Base-by-base conservation (phyloP, 2,329 filamentous ascomycete species). In the Alternaria novae-zelandiae region DNA sequence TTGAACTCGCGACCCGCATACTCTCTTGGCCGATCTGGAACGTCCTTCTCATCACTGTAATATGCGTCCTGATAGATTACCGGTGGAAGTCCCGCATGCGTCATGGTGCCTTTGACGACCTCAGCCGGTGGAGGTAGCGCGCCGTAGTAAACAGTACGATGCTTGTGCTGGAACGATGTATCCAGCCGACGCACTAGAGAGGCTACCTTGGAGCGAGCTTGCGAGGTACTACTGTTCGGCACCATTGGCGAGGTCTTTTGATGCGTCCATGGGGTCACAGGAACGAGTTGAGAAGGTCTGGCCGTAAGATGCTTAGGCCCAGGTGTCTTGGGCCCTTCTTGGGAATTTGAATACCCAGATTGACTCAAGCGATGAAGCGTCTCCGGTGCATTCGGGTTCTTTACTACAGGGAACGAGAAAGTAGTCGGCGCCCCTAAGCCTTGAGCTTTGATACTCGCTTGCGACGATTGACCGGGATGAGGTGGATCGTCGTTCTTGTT, bases 1-100 rank as follows among this genome's bases (percentile, higher is more conserved):
- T 88, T 90, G 76, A 96, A 97, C 71, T 96, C 92, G 70, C 89
- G 89, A 4, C 95, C 95, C 7, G 92, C 95, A 80, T 97, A 98
- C 79, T 97, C 93, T 57, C 93, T 86, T 30, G 86, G 80, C 57
- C 90, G 87, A 43, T 90, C 86, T 12, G 94, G 94, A 0, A 97
- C 91, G 79, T 98, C 96, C 54, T 85, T 86, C 65, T 96, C 93
- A 26, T 92, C 86, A 70, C 94, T 92, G 76, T 97, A 98, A 73
- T 90, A 94, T 0, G 94, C 90, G 74, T 94, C 90, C 78, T 94
- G 92, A 67, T 97, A 96, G 53, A 97, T 86, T 13, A 91, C 86
- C 61, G 90, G 84, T 0, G 91, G 91, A 9, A 89, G 80, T 12
- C 85, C 85, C 61, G 84, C 79, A n/a, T 83, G 76, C 69, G 84